Evolutionary conservation across 768 basidiomycete genomes (phyloP), one percentile per base, ranked within the genome.

Genomic region (Podaxis mareebaensis): DNA sequence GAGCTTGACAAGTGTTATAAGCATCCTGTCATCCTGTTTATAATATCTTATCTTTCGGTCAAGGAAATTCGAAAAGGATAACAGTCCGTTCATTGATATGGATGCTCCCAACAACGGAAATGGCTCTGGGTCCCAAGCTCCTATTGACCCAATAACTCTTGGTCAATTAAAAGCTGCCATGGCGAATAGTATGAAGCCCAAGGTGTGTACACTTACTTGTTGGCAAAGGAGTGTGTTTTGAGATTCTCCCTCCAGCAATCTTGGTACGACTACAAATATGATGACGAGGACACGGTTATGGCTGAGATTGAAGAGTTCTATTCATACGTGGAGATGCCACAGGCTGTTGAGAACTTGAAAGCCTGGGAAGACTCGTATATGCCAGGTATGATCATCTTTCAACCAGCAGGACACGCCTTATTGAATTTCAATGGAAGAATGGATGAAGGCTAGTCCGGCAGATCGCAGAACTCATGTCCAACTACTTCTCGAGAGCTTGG

Each of bases 261-360:
- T 8, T 86, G 84, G 68, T 97, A 92, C 75, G 93, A 95, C 79
- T 97, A 91, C 76, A 87, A 91, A 65, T 98, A 98, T 73, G 93
- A 96, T 68, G 96, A 99, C 74, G 95, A 96, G 71, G 94, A 97
- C 75, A 95, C 93, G 4, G 88, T 98, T 20, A 89, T 96, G 84
- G 91, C 92, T 69, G 97, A 99, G 74, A 89, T 99, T 42, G 93
- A 98, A 63, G 97, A 99, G 76, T 98, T 99, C 77, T 99, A 96
- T 75, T 93, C 94, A 22, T 99, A 97, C 76, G 88, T 94, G 65
- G 96, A 98, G 79, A 93, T 95, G 85, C 86, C 91, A 0, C 92
- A 95, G 72, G 89, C 95, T 22, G 87, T 86, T 2, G 92, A 93
- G 79, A 93, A 94, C 72, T 79, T 93, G 66, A 90, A 88, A 70